Base-by-base conservation (phyloP, 805 yeast genomes). In the Grigorovia jiainica region DNA sequence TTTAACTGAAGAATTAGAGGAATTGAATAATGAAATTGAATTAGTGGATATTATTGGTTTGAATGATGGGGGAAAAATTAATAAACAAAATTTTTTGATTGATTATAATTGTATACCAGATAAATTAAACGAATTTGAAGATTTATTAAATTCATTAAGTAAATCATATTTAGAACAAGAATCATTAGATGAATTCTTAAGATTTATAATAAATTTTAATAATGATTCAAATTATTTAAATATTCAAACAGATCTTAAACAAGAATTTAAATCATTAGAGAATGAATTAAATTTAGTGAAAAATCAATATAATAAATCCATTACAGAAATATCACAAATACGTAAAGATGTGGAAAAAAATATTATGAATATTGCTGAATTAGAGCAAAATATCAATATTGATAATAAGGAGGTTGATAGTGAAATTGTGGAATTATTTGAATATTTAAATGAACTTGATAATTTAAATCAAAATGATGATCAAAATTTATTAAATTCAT, bases 141-240 rank as follows among this genome's bases (percentile, higher is more conserved):
- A 49, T 27, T 38, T 58, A n/a, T 46, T 56, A 9, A 51, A 50
- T 16, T 36, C 49, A 6, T 37, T 60, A 23, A 54, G 51, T 29
- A 34, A 46, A 34, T 46, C 54, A 13, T 58, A 60, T 47, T 42
- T 60, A 39, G 61, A 60, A 41, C 59, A 57, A 42, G 65, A 60
- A 36, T 48, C 60, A 0, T 41, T 60, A 19, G 65, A 60, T 39
- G 51, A 53, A 40, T 60, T 60, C 39, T 44, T 60, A 29, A 49
- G 64, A 19, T 52, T 53, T 20, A 57, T 58, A 0, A 47, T 60
- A 17, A 53, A n/a, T n/a, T n/a, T n/a, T n/a, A n/a, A n/a, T n/a
- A n/a, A n/a, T n/a, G n/a, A n/a, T n/a, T n/a, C n/a, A n/a, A n/a
- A n/a, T n/a, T n/a, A n/a, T n/a, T n/a, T n/a, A n/a, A n/a, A n/a